A percentile compares a stretch with the other conserved stretches of the same genome.
phyloP scores from a whole-genome alignment of 176 grass and related monocot genomes.

The Tillandsia leiboldiana region DNA sequence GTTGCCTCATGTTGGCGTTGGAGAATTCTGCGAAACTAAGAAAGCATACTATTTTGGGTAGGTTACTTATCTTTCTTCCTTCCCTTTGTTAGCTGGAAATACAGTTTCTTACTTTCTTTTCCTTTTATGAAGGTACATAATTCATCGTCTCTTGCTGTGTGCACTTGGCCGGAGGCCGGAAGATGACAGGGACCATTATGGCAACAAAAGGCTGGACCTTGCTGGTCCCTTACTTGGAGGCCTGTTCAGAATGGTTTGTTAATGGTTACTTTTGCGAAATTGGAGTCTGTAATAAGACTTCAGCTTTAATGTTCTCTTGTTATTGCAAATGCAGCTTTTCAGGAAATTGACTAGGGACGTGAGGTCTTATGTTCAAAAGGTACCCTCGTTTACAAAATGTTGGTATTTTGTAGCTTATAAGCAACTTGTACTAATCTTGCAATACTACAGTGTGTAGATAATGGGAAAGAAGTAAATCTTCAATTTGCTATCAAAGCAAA shows the following conservation, averaged over 20 bases:
- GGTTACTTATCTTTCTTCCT: conserved; percentile 5
- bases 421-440: conserved; percentile 19
- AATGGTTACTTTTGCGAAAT: conserved; percentile 11
- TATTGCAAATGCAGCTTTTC: conserved; percentile 62
- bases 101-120: conserved; percentile 15
- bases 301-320: conserved; percentile 13
- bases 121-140: conserved; percentile 71
- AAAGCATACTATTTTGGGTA: conserved; percentile 99
- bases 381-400: conserved; percentile 27
- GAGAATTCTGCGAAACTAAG: conserved; percentile 96
- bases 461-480: conserved; percentile 97
- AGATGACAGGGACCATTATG: conserved; percentile 98
- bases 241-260: conserved; percentile 91
- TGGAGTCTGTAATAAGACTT: conserved; percentile 8
- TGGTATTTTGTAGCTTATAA: conserved; percentile 18
- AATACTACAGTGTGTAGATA: conserved; percentile 74
- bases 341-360: conserved; percentile 98
- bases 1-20: conserved; percentile 96
- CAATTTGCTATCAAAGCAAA: conserved; percentile 99
- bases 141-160: conserved; percentile 91
- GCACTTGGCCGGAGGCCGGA: conserved; percentile 93
- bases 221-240: conserved; percentile 94
- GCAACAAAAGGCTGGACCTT: conserved; percentile 99
- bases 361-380: conserved; percentile 99
- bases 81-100: conserved; percentile 13